phyloP scores from a whole-genome alignment of 148 eudicot species.

The Spergularia bocconei region DNA sequence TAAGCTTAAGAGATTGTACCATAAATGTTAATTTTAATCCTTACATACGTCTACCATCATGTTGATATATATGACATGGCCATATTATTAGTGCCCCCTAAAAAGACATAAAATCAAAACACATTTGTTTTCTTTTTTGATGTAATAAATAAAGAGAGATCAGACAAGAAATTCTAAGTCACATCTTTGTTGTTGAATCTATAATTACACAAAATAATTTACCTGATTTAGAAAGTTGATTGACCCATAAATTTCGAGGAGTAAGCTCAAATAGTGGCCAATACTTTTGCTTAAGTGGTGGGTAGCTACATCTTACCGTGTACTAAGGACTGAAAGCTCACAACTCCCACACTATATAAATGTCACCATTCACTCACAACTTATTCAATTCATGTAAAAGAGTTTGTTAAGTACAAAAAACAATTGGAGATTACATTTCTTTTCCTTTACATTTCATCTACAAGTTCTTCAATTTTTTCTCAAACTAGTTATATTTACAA shows the following conservation, averaged over 20 bases:
- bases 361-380: background rate
- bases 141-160: too few species aligned
- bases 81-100: too few species aligned
- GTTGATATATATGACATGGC: too few species aligned
- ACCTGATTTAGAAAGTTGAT: slow-evolving; percentile 7
- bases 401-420: background rate
- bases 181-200: background rate
- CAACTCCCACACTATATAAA: background rate
- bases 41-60: too few species aligned
- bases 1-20: too few species aligned
- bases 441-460: background rate
- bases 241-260: slow-evolving; percentile 8
- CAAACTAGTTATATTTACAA: too few species aligned
- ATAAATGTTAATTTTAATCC: too few species aligned
- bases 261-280: background rate
- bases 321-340: background rate
- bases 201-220: background rate
- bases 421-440: background rate
- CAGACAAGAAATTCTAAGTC: too few species aligned
- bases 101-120: too few species aligned
- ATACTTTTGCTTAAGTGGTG: slow-evolving; percentile 9
- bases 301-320: slow-evolving; percentile 13
- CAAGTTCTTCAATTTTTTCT: background rate
- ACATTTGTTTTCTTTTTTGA: too few species aligned
- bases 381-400: background rate